Percentiles rank a stretch among this genome's conserved stretches.
Conservation (phyloP, 2,329 filamentous ascomycete genomes). For the Fusarium hainanense region DNA sequence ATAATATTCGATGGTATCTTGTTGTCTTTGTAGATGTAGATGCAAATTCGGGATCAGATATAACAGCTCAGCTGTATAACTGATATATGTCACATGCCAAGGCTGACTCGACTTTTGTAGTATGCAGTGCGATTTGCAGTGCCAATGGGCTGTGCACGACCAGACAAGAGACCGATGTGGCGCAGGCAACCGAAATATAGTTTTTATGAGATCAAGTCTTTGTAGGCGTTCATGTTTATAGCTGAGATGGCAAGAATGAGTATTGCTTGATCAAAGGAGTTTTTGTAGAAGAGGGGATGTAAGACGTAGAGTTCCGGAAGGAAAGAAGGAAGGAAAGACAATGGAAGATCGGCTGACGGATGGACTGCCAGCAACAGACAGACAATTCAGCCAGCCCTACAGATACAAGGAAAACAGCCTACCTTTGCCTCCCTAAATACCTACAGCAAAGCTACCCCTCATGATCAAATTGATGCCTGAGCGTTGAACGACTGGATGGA, state of each 20-base stretch:
- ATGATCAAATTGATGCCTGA: slow-evolving; percentile 28
- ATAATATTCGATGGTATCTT: not conserved
- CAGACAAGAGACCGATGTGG: not conserved
- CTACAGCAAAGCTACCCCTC: slow-evolving; percentile 2
- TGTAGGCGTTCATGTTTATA: not conserved
- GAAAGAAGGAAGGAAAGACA: not conserved
- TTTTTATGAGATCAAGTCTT: not conserved
- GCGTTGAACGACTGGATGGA: slow-evolving; percentile 1
- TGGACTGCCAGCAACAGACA: not conserved
- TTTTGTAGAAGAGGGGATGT: not conserved
- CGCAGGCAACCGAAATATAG: not conserved
- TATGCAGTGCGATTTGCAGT: slow-evolving; percentile 18
- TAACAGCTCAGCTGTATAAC: not conserved
- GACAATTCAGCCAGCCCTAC: slow-evolving; percentile 12
- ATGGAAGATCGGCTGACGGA: slow-evolving; percentile 19
- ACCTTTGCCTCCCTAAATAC: not conserved
- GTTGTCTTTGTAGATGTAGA: not conserved
- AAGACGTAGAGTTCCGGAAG: slow-evolving; percentile 6
- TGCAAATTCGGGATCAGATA: not conserved
- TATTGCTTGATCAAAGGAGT: not conserved
- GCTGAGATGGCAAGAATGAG: not conserved
- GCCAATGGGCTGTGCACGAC: not conserved
- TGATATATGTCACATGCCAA: slow-evolving; percentile 3
- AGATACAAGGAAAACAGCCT: not conserved
- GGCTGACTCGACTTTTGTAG: slow-evolving; percentile 12